Conservation (phyloP, 495 filamentous ascomycete species). For the Penicillium canariense region DNA sequence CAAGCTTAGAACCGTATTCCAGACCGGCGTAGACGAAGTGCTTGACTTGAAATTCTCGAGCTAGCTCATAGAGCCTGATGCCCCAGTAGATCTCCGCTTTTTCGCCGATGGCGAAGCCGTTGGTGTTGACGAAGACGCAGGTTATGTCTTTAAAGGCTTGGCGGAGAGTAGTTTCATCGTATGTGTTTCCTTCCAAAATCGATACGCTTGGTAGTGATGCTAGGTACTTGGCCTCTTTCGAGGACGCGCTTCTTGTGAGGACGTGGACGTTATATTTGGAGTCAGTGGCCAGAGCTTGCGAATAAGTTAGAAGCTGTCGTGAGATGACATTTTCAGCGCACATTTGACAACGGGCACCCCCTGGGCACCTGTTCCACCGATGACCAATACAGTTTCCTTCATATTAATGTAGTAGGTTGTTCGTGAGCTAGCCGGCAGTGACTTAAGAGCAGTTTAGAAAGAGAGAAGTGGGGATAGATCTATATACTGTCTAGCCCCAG, state of each 20-base stretch:
- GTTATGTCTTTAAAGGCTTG: conserved; percentile 27
- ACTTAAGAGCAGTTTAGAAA: too few relatives aligned
- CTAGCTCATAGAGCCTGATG: conserved; percentile 54
- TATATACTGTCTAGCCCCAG: too few relatives aligned
- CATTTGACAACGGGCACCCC: conserved; percentile 48
- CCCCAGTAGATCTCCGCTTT: conserved; percentile 55
- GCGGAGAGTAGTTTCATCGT: conserved; percentile 32
- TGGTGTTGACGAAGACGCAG: conserved; percentile 20
- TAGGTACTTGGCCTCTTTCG: conserved; percentile 41
- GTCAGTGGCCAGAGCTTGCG: neutral
- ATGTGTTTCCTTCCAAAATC: conserved; percentile 39
- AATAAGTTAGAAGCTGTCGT: neutral
- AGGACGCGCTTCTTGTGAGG: conserved; percentile 41
- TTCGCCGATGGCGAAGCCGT: conserved; percentile 54
- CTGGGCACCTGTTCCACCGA: conserved; percentile 57
- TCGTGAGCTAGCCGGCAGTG: too few relatives aligned
- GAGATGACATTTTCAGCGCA: neutral
- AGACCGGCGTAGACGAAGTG: conserved; percentile 44
- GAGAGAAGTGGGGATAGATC: too few relatives aligned
- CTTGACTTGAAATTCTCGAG: conserved; percentile 46
- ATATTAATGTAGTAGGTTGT: too few relatives aligned
- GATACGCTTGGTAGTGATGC: conserved; percentile 38
- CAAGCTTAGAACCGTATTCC: conserved; percentile 34
- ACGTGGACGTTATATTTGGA: neutral
- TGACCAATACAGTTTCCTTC: too few relatives aligned